These are phyloP conservation scores for Calendula officinalis DNA, from an alignment of 129 eudicot species.

Conservation along the genomic window DNA sequence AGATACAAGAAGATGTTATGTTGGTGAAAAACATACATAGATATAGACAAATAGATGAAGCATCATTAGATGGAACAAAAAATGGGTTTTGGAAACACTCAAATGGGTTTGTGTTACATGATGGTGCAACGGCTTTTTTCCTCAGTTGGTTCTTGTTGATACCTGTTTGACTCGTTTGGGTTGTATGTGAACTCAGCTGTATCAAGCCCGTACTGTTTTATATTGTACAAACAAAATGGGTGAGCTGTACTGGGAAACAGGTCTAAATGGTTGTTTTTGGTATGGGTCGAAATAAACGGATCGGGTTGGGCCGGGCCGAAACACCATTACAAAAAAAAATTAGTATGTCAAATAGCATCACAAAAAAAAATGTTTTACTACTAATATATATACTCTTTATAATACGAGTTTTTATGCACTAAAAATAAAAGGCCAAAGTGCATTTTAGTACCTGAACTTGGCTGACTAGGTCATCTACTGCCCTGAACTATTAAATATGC, in stretches of 20 bases:
- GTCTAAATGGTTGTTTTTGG: background rate
- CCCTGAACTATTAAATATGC: too few relatives aligned
- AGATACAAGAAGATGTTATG: conserved; percentile 12
- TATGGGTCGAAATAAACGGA: background rate
- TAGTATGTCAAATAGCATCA: too few relatives aligned
- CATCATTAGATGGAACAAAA: conserved; percentile 28
- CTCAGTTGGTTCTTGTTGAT: conserved; percentile 63
- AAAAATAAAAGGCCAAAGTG: too few relatives aligned
- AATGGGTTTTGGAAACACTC: conserved; percentile 20
- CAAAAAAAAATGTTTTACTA: background rate
- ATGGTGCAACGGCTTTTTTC: conserved; percentile 77
- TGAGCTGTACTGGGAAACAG: background rate
- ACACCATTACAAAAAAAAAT: conserved; percentile 1
- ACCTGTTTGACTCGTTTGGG: conserved; percentile 69
- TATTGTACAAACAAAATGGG: background rate
- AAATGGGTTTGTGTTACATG: conserved; percentile 42
- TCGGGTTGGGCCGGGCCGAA: background rate
- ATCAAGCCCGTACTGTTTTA: conserved; percentile 83
- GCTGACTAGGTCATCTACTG: too few relatives aligned
- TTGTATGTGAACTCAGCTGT: conserved; percentile 94
- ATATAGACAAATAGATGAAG: background rate
- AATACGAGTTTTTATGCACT: background rate
- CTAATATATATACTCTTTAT: too few relatives aligned
- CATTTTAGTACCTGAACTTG: too few relatives aligned
- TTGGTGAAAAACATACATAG: conserved; percentile 9